Evolutionary conservation across 176 grass and related monocot genomes (phyloP).

Genomic region (Tillandsia fasciculata): DNA sequence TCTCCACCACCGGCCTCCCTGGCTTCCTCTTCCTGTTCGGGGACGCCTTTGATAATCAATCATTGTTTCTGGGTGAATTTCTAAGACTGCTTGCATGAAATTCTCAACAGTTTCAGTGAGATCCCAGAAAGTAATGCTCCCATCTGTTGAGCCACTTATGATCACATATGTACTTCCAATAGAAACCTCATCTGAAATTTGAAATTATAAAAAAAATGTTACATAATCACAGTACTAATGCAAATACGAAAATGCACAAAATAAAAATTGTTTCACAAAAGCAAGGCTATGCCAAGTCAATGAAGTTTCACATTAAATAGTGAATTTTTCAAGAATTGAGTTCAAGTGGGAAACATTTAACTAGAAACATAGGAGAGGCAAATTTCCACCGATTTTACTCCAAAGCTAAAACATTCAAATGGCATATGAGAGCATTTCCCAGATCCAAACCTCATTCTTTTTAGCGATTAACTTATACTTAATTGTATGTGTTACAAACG

Average conservation of each 20-base stretch:
- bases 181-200: slow-evolving; percentile 26
- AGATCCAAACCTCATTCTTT: neutral
- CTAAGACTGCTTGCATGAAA: slow-evolving; percentile 60
- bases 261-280: too few relatives aligned
- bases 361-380: too few relatives aligned
- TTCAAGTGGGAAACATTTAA: too few relatives aligned
- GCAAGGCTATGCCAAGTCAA: too few relatives aligned
- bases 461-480: neutral
- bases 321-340: too few relatives aligned
- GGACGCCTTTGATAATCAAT: slow-evolving; percentile 65
- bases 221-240: neutral
- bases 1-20: slow-evolving; percentile 67
- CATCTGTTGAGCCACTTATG: slow-evolving; percentile 76
- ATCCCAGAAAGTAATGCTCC: slow-evolving; percentile 88
- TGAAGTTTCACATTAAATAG: too few relatives aligned
- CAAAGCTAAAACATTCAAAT: neutral
- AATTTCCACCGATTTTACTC: too few relatives aligned
- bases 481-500: neutral
- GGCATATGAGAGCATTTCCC: neutral
- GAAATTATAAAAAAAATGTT: neutral
- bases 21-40: slow-evolving; percentile 86
- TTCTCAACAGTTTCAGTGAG: slow-evolving; percentile 48
- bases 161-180: slow-evolving; percentile 49
- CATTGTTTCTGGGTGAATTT: slow-evolving; percentile 53
- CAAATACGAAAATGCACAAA: neutral